Evolutionary conservation across 805 yeast genomes (phyloP).

Genomic region (Deakozyma indianensis): DNA sequence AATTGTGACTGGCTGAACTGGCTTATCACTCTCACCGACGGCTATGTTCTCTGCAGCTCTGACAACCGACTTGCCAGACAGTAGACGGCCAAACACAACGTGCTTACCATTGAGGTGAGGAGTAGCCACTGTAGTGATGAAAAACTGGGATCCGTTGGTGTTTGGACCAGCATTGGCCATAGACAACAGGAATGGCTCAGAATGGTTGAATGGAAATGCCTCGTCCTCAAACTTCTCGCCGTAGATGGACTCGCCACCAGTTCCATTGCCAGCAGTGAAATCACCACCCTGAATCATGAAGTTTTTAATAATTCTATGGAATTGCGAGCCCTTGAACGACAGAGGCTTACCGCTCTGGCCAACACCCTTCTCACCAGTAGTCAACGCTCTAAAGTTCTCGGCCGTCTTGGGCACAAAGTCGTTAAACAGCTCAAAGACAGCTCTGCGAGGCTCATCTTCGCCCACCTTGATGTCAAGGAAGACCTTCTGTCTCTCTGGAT

Average conservation of each 20-base stretch:
- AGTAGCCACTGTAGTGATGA: conserved; percentile 82
- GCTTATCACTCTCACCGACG: conserved; percentile 57
- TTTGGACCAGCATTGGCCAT: conserved; percentile 97
- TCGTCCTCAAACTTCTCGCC: conserved; percentile 88
- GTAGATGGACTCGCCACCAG: conserved; percentile 73
- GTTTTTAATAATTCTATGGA: conserved; percentile 76
- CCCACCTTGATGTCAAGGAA: conserved; percentile 72
- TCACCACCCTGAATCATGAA: conserved; percentile 97
- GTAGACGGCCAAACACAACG: conserved; percentile 87
- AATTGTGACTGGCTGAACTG: conserved; percentile 54
- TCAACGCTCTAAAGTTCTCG: conserved; percentile 76
- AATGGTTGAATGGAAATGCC: conserved; percentile 62
- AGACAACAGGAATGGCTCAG: conserved; percentile 72
- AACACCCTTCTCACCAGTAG: conserved; percentile 77
- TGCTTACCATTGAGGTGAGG: conserved; percentile 94
- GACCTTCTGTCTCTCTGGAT: conserved; percentile 33
- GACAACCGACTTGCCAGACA: conserved; percentile 71
- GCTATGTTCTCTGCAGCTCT: conserved; percentile 61
- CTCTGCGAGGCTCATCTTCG: conserved; percentile 54
- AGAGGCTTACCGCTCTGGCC: conserved; percentile 51
- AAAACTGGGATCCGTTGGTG: conserved; percentile 93
- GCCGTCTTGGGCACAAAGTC: conserved; percentile 72
- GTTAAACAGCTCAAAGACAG: conserved; percentile 52
- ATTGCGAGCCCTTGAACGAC: conserved; percentile 68
- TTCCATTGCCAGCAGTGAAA: conserved; percentile 57